Evolutionary conservation across 2,329 filamentous ascomycete species (phyloP).

Genomic region (Aspergillus novofumigatus): DNA sequence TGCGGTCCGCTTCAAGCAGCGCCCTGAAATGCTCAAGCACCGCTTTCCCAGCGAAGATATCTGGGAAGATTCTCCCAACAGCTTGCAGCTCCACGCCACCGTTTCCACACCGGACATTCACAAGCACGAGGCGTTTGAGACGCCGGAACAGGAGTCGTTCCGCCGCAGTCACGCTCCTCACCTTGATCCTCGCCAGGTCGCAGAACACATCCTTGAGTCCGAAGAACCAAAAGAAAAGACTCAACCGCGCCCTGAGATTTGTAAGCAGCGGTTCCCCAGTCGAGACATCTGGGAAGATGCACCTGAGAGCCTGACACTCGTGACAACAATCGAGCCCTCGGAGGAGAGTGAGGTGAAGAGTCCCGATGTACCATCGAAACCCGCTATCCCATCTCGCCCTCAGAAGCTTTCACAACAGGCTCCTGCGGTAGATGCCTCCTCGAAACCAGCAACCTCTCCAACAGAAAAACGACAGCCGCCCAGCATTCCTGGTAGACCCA

Average conservation of each 20-base stretch:
- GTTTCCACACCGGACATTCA: slow-evolving; percentile 74
- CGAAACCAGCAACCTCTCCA: slow-evolving; percentile 41
- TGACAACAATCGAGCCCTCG: slow-evolving; percentile 61
- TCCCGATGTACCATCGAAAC: slow-evolving; percentile 31
- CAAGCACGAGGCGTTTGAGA: slow-evolving; percentile 42
- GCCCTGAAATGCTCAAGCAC: slow-evolving; percentile 52
- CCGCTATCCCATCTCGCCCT: slow-evolving; percentile 31
- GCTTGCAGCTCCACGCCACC: slow-evolving; percentile 69
- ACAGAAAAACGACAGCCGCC: slow-evolving; percentile 50
- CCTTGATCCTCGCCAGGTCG: slow-evolving; percentile 33
- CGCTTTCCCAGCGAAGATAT: slow-evolving; percentile 93
- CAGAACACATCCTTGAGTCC: slow-evolving; percentile 30
- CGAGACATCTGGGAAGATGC: slow-evolving; percentile 93
- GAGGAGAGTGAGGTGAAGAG: slow-evolving; percentile 48
- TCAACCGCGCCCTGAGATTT: slow-evolving; percentile 48
- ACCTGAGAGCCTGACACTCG: slow-evolving; percentile 75
- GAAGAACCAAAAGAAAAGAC: slow-evolving; percentile 21
- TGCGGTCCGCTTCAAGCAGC: slow-evolving; percentile 53
- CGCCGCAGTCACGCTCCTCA: slow-evolving; percentile 39
- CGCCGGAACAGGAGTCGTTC: slow-evolving; percentile 47
- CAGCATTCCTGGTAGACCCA: slow-evolving; percentile 54
- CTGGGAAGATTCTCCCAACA: slow-evolving; percentile 94
- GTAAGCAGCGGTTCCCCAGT: slow-evolving; percentile 75
- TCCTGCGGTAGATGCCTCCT: slow-evolving; percentile 28
- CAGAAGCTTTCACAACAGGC: slow-evolving; percentile 31